Evolutionary conservation across 2,329 filamentous ascomycete species (phyloP).

Genomic region (Pezicula neosporulosa): DNA sequence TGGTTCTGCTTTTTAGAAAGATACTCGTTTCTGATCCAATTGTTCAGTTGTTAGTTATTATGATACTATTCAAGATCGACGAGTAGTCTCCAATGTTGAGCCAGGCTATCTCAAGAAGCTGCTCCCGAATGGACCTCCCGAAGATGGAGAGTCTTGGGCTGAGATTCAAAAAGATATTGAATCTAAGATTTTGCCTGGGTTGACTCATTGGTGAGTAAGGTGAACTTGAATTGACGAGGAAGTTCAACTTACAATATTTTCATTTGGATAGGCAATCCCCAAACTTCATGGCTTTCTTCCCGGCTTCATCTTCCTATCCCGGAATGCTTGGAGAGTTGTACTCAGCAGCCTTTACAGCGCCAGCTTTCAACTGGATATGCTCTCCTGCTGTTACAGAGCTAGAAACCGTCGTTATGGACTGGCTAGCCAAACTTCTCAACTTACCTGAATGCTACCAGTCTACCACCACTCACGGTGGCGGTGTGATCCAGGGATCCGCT

Average conservation of each 20-base stretch:
- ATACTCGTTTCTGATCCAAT: constrained; percentile 7
- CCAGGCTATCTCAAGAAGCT: constrained; percentile 84
- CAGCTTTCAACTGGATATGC: constrained; percentile 97
- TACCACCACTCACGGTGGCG: constrained; percentile 69
- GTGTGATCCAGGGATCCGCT: constrained; percentile 91
- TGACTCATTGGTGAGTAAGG: constrained; percentile 73
- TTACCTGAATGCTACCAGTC: constrained; percentile 74
- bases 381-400: constrained; percentile 89
- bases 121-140: constrained; percentile 64
- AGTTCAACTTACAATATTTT: constrained; percentile 1
- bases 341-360: constrained; percentile 80
- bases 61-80: constrained; percentile 64
- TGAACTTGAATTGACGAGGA: not conserved
- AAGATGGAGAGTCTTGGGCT: constrained; percentile 68
- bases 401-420: constrained; percentile 90
- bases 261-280: constrained; percentile 63
- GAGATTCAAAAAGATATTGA: constrained; percentile 82
- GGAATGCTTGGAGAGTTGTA: constrained; percentile 91
- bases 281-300: constrained; percentile 96
- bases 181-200: constrained; percentile 80
- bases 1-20: not conserved
- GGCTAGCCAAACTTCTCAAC: constrained; percentile 73
- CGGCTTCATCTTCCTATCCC: constrained; percentile 77
- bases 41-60: constrained; percentile 76
- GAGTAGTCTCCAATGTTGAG: constrained; percentile 72